Base-by-base conservation (phyloP, 768 basidiomycete genomes). In the Terana coerulea region DNA sequence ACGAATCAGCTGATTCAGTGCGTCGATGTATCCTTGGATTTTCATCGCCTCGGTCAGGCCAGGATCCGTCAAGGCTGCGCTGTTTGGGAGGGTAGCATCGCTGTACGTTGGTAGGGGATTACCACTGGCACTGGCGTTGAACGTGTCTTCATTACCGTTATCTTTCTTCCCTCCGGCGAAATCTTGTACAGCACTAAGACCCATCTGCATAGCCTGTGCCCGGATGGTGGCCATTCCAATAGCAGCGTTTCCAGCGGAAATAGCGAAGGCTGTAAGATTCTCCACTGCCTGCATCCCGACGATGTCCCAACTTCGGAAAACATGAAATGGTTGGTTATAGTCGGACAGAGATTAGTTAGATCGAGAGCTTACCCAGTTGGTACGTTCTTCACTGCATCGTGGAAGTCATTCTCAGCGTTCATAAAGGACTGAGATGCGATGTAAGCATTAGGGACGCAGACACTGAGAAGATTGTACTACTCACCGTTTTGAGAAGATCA, bases 321-420 rank as follows among this genome's bases (percentile, higher is more conserved):
- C 24, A 40, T 8, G 39, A 19, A 9, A n/a, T n/a, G 8, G 39
- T 9, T 40, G 39, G 24, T 15, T 40, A 40, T 34, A 34, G 17
- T n/a, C 17, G 10, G 10, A 34, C 10, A 34, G 10, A 10, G 10
- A 34, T 34, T 34, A 45, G 11, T 30, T 15, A 21, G 8, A 12
- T 9, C 14, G 24, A 48, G 30, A 19, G 15, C 33, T 14, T 15
- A 39, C 48, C 35, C 35, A 7, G 10, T 37, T 14, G 48, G 48
- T 9, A 49, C 34, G 17, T 39, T 43, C 41, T 51, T 44, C 12
- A 44, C 41, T 11, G 50, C 40, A 28, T 28, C 17, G 15, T 47
- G 15, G 28, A 52, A 52, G 14, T 46, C 43, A 7, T 45, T 44
- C 29, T 52, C 43, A 35, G 51, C 51, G 7, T 46, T 30, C 5